phyloP scores from a whole-genome alignment of 495 filamentous ascomycete genomes.

The Jackrogersella multiformis region DNA sequence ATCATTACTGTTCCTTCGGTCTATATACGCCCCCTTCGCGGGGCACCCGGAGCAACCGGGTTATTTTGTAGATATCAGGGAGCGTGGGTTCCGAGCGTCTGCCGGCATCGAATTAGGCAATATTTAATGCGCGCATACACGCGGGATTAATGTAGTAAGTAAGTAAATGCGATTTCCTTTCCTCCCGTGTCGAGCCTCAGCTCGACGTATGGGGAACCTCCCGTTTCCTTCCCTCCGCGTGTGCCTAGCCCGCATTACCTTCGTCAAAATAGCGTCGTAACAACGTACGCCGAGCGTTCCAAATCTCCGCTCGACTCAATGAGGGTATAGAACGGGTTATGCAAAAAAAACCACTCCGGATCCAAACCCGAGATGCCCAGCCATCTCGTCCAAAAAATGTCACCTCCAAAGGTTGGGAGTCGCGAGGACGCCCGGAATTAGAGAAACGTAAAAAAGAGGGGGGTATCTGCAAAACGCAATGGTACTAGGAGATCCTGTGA shows the following conservation, averaged over 20 bases:
- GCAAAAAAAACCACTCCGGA: conserved; percentile 24
- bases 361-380: conserved; percentile 17
- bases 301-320: conserved; percentile 29
- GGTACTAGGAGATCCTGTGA: conserved; percentile 13
- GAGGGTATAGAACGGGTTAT: conserved; percentile 41
- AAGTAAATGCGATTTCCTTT: not conserved
- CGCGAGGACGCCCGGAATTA: conserved; percentile 17
- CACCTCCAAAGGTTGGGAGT: conserved; percentile 22
- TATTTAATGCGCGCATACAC: conserved; percentile 34
- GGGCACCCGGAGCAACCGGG: conserved; percentile 26
- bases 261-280: conserved; percentile 33
- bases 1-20: conserved; percentile 22
- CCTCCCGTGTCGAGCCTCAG: conserved; percentile 24
- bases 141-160: conserved; percentile 26
- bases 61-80: conserved; percentile 15
- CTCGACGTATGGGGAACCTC: conserved; percentile 16
- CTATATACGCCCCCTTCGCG: conserved; percentile 29
- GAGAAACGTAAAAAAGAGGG: conserved; percentile 4
- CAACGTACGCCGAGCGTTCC: conserved; percentile 27
- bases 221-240: conserved; percentile 18
- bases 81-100: conserved; percentile 32
- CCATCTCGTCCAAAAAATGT: conserved; percentile 15
- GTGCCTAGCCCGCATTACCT: conserved; percentile 32
- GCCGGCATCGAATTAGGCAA: conserved; percentile 35
- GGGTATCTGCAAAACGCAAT: conserved; percentile 41